Evolutionary conservation across 2,329 filamentous ascomycete genomes (phyloP), one percentile per base, ranked within the genome.

Genomic region (Aspergillus piperis): DNA sequence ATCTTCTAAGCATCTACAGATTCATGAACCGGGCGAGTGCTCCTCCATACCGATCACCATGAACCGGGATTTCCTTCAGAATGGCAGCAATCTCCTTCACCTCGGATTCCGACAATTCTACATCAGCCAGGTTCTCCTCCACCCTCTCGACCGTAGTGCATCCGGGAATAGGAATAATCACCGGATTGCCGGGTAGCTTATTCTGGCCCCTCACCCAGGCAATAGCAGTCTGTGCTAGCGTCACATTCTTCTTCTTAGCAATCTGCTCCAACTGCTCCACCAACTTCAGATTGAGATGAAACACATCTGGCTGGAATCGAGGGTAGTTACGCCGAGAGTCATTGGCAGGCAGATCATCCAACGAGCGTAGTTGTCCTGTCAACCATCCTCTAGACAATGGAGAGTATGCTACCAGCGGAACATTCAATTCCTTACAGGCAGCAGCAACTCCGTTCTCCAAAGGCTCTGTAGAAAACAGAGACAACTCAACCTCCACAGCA

Each of bases 341-440:
- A 49, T 84, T 75, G 3, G 23, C 44, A 17, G 81, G 81, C 39
- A 90, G 75, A 66, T 90, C 88, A 1, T 83, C 79, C 1, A 68
- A 63, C 6, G 72, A 78, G 68, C 80, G 82, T 67, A 85, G 77
- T 63, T 82, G 71, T 1, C 84, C 84, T 0, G 83, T 83, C 59
- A 88, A 72, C 76, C 88, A 68, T 1, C 83, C 82, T 25, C 84
- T 79, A 4, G 89, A 87, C 0, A 92, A 79, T 1, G 90, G 90
- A 48, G 88, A 88, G 75, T 92, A 93, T 0, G 88, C 89, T 38
- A 91, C 76, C 51, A 93, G 77, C 0, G 89, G 87, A 61, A 94
- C 91, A 50, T 81, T 78, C 49, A 89, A 75, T 70, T 93, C 82
- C 0, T 79, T 81, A 68, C 86, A 89, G 0, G 84, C 81, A 2